A percentile compares a stretch with the other conserved stretches of the same genome.
Conservation (phyloP, 2,329 filamentous ascomycete species). For the Fusarium sarcochroum region DNA sequence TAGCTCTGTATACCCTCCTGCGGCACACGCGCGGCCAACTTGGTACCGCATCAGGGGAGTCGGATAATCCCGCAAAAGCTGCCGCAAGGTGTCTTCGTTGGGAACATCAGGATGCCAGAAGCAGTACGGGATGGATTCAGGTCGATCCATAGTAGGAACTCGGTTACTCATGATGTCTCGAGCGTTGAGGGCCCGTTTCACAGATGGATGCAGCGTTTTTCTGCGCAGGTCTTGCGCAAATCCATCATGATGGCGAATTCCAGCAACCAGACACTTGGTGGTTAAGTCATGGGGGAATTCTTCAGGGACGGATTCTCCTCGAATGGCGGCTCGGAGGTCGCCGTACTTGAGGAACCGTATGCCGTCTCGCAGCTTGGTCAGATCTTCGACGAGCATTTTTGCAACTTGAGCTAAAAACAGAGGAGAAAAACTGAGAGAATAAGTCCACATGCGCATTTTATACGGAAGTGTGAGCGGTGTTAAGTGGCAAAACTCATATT, state of each 20-base stretch:
- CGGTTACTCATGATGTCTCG: conserved; percentile 55
- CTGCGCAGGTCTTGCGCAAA: background rate
- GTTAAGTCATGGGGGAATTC: background rate
- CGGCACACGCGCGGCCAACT: conserved; percentile 57
- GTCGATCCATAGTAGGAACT: conserved; percentile 47
- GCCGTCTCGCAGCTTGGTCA: background rate
- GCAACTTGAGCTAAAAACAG: too few relatives aligned
- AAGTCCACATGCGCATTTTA: too few relatives aligned
- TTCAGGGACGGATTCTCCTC: background rate
- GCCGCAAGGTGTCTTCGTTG: conserved; percentile 54
- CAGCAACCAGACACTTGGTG: background rate
- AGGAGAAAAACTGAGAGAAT: too few relatives aligned
- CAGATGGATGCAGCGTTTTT: background rate
- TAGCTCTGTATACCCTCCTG: conserved; percentile 54
- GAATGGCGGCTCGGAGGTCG: background rate
- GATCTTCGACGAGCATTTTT: background rate
- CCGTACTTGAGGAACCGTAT: background rate
- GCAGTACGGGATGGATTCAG: conserved; percentile 55
- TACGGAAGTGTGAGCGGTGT: too few relatives aligned
- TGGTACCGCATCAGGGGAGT: conserved; percentile 56
- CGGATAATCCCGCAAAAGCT: conserved; percentile 41
- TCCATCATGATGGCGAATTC: conserved; percentile 1
- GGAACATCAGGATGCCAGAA: conserved; percentile 59
- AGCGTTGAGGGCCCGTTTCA: conserved; percentile 46
- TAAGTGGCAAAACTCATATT: too few relatives aligned